A percentile compares a stretch with the other conserved stretches of the same genome.
Conservation (phyloP, 768 basidiomycete genomes). For the Mycena crocata region DNA sequence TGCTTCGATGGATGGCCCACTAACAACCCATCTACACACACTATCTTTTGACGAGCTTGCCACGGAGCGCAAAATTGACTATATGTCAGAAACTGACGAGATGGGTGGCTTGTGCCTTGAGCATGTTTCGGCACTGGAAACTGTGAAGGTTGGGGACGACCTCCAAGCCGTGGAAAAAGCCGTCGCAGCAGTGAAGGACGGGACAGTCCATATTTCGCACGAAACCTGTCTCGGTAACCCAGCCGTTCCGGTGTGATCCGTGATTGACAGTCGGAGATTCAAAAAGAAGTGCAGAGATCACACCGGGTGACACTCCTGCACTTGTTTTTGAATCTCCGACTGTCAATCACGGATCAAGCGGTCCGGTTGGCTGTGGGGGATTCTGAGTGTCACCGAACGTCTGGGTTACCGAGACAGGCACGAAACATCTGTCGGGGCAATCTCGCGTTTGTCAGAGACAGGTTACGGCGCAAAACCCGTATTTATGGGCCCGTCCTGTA, state of each 20-base stretch:
- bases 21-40: neutral
- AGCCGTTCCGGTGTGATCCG: no score
- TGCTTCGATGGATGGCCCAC: neutral
- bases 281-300: no score
- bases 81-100: neutral
- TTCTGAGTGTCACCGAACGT: no score
- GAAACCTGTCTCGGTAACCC: constrained; percentile 7
- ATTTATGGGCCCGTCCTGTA: constrained; percentile 37
- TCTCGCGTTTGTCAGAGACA: constrained; percentile 18
- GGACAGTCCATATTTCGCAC: constrained; percentile 8
- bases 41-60: constrained; percentile 11
- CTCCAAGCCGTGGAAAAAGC: neutral
- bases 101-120: constrained; percentile 12
- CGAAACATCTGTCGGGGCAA: constrained; percentile 14
- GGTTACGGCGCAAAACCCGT: constrained; percentile 38
- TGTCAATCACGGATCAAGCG: no score
- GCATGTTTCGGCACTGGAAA: neutral
- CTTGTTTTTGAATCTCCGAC: no score
- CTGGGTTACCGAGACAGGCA: no score
- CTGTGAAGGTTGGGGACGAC: neutral
- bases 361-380: no score
- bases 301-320: no score
- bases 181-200: neutral
- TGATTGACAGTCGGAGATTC: no score
- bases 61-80: constrained; percentile 1